These are phyloP conservation scores for Ilex asprella DNA, from an alignment of 257 asterid genomes.

Conservation along the genomic window DNA sequence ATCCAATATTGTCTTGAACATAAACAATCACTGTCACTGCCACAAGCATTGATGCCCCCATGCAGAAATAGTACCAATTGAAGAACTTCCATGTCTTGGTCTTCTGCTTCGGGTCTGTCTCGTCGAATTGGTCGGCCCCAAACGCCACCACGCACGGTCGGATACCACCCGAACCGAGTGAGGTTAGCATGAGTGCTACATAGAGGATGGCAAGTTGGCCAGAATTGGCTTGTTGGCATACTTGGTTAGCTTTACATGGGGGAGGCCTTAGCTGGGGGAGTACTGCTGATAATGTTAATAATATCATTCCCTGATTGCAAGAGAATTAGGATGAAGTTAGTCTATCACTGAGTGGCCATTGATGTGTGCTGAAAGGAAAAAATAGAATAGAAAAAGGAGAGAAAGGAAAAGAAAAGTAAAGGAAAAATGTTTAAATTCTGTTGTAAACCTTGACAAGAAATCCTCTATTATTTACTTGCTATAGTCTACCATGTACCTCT, in stretches of 20 bases:
- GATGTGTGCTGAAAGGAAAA: background rate
- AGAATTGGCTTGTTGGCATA: conserved; percentile 47
- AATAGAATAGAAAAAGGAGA: background rate
- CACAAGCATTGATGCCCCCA: conserved; percentile 76
- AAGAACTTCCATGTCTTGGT: conserved; percentile 74
- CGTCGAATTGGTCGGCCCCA: conserved; percentile 82
- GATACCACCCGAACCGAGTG: conserved; percentile 72
- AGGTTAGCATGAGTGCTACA: conserved; percentile 52
- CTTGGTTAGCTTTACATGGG: conserved; percentile 34
- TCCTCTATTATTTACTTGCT: too few relatives aligned
- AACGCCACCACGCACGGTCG: conserved; percentile 81
- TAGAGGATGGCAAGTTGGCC: conserved; percentile 62
- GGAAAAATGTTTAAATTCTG: background rate
- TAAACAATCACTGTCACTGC: conserved; percentile 80
- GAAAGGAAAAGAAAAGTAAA: background rate
- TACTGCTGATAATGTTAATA: conserved; percentile 56
- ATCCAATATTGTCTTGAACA: conserved; percentile 67
- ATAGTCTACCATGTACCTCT: too few relatives aligned
- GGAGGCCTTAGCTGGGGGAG: conserved; percentile 69
- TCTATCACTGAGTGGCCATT: too few relatives aligned
- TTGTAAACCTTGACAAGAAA: too few relatives aligned
- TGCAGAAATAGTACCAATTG: conserved; percentile 87
- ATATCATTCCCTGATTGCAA: conserved; percentile 57
- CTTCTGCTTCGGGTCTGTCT: conserved; percentile 55
- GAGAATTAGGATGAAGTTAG: background rate